These are phyloP conservation scores for Lasiodiplodia citricola DNA, from an alignment of 2,329 filamentous ascomycete species.

Conservation along the genomic window DNA sequence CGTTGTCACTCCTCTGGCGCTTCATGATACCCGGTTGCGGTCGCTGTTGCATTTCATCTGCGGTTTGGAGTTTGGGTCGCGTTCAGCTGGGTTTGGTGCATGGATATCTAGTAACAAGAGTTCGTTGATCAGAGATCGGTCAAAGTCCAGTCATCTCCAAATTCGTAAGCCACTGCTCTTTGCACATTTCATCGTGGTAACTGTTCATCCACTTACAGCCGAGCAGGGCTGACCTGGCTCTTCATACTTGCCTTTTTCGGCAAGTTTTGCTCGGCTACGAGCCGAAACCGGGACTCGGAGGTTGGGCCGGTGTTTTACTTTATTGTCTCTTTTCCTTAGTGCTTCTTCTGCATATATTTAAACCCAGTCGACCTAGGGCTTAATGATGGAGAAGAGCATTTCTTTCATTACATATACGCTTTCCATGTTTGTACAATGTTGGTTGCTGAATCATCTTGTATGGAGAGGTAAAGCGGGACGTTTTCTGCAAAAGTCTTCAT, in stretches of 20 bases:
- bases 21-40: slow-evolving; percentile 14
- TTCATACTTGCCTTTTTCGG: slow-evolving; percentile 1
- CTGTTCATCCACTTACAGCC: not conserved
- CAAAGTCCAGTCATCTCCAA: not conserved
- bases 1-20: slow-evolving; percentile 5
- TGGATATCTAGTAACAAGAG: not conserved
- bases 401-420: too few species aligned
- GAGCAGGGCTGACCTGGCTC: not conserved
- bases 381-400: not conserved
- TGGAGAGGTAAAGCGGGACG: too few species aligned
- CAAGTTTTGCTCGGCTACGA: not conserved
- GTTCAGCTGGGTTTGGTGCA: not conserved
- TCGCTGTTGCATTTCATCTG: slow-evolving; percentile 14
- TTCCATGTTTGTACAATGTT: too few species aligned
- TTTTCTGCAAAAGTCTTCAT: too few species aligned
- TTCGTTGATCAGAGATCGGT: not conserved
- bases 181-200: not conserved
- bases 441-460: too few species aligned
- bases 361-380: not conserved
- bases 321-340: not conserved
- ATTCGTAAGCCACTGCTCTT: too few species aligned
- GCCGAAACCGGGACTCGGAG: not conserved
- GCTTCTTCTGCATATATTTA: not conserved
- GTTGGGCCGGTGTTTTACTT: not conserved
- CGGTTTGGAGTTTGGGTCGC: not conserved